Evolutionary conservation across 306 rosid genomes (phyloP).

Genomic region (Malus asiatica): DNA sequence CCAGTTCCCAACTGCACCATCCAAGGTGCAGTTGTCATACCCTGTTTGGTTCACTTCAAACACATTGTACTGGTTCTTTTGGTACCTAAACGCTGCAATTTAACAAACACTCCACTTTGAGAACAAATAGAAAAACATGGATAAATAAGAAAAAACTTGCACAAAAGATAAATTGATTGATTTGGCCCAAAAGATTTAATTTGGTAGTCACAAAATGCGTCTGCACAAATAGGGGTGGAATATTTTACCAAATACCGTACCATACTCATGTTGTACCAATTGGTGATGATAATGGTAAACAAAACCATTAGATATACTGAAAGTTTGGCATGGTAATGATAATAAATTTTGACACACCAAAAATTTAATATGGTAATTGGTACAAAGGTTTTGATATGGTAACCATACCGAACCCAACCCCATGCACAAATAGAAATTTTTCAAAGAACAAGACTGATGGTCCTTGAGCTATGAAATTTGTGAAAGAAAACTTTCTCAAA

Average conservation of each 20-base stretch:
- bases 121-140: not conserved
- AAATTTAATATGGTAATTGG: no score
- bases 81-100: slow-evolving; percentile 74
- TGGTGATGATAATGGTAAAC: no score
- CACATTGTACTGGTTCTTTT: slow-evolving; percentile 82
- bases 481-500: not conserved
- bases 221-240: no score
- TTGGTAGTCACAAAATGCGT: no score
- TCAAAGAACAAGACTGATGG: not conserved
- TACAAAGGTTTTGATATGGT: no score
- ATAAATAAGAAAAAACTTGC: not conserved
- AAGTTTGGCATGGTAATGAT: no score
- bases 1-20: slow-evolving; percentile 84
- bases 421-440: not conserved
- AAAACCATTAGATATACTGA: no score
- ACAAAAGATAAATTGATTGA: not conserved
- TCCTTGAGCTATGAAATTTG: not conserved
- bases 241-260: no score
- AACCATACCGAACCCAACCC: no score
- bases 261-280: no score
- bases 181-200: not conserved
- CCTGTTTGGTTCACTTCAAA: slow-evolving; percentile 86
- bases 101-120: not conserved
- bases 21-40: slow-evolving; percentile 81
- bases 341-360: no score